Conservation (phyloP, 176 grass and related monocot species). For the Aegilops tauschii region DNA sequence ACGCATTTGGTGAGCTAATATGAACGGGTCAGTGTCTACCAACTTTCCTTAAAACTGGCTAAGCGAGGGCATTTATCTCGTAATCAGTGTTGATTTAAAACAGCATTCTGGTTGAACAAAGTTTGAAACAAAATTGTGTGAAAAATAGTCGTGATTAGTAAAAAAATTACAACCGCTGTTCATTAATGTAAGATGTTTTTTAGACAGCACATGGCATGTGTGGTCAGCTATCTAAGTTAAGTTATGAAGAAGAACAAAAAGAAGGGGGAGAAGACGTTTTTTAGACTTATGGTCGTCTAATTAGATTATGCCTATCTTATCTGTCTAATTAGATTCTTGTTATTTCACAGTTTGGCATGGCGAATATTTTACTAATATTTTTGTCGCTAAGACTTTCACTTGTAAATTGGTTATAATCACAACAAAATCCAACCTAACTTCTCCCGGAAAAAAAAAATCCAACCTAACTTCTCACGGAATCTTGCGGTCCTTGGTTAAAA, state of each 20-base stretch:
- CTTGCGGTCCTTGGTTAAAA: too few species aligned
- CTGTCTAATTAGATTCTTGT: neutral
- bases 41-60: neutral
- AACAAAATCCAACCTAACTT: too few species aligned
- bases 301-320: neutral
- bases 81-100: neutral
- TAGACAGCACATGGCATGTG: too few species aligned
- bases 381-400: too few species aligned
- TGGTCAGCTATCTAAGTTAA: too few species aligned
- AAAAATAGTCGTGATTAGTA: neutral
- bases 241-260: too few species aligned
- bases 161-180: neutral
- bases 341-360: neutral
- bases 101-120: neutral
- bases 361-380: too few species aligned
- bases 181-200: too few species aligned
- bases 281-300: neutral
- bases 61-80: neutral
- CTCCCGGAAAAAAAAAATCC: too few species aligned
- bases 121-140: neutral
- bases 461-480: too few species aligned
- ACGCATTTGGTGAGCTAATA: slow-evolving; percentile 11
- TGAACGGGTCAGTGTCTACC: neutral
- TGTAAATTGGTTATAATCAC: too few species aligned
- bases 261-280: too few species aligned